Evolutionary conservation across 305 asterid species (phyloP), one percentile per base, ranked within the genome.

Genomic region (Fraxinus greggii): DNA sequence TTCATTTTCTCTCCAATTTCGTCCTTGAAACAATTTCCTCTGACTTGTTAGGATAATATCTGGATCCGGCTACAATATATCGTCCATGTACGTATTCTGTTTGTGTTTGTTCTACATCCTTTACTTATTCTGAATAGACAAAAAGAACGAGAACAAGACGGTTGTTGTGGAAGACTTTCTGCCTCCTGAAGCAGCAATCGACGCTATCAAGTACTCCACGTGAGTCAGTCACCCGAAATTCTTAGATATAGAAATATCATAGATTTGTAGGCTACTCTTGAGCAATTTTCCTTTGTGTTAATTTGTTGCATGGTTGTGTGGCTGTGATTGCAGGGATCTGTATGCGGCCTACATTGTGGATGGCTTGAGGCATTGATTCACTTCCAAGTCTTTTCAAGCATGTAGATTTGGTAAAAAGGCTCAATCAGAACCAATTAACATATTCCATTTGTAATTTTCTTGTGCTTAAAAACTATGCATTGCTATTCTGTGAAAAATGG

Each of bases 121-220:
- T 90, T 9, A 87, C 88, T 72, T 83, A 51, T 51, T 19, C 31
- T 74, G 42, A 79, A 88, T 75, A 94, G 98, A 94, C 86, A 92
- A 94, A 45, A 93, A 92, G 90, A 94, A 94, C 63, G 97, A 94
- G 90, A 93, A 93, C 93, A 93, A 93, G 86, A 76, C 91, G 1
- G 97, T 94, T 69, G 94, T 89, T 0, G 98, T 94, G 80, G 97
- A 94, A 86, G 95, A 93, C 82, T 94, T 94, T 83, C 90, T 94
- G 79, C 95, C 97, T 19, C 90, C 95, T 82, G 90, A 86, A 84
- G 73, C 93, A 61, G 97, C 98, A 7, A 51, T 88, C 56, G 91
- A 91, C 1, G 98, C 97, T 56, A 89, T 93, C 84, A 87, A 86
- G 79, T 82, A 94, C 87, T 94, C 98, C 81, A 93, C 93, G 98